These are phyloP conservation scores for Pseudocercospora fuligena DNA, from an alignment of 2,329 filamentous ascomycete genomes.

Conservation along the genomic window DNA sequence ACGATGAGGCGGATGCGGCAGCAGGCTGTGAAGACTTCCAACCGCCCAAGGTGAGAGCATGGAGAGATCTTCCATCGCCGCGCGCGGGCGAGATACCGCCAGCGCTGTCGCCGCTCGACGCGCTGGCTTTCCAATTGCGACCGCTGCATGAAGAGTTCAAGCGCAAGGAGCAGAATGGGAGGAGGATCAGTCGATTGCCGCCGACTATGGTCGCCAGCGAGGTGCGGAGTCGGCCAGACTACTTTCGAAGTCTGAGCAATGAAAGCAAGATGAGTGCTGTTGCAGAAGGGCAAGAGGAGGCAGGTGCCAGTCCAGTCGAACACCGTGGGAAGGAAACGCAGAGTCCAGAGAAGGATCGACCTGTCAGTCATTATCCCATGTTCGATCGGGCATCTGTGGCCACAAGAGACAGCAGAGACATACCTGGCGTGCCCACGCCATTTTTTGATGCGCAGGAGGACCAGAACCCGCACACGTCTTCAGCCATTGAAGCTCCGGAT, in stretches of 20 bases:
- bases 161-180: conserved; percentile 66
- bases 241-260: conserved; percentile 76
- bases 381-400: conserved; percentile 34
- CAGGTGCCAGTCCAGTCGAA: conserved; percentile 43
- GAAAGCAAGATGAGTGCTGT: conserved; percentile 43
- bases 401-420: conserved; percentile 20
- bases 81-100: conserved; percentile 71
- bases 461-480: conserved; percentile 15
- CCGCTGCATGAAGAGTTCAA: conserved; percentile 71
- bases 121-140: conserved; percentile 89
- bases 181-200: conserved; percentile 82
- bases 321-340: conserved; percentile 18
- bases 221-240: conserved; percentile 75
- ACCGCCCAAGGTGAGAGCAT: conserved; percentile 34
- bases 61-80: conserved; percentile 52
- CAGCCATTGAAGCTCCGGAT: conserved; percentile 29
- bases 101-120: conserved; percentile 90
- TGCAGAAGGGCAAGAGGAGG: conserved; percentile 41
- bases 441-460: conserved; percentile 34
- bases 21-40: conserved; percentile 29
- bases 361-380: conserved; percentile 42
- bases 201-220: conserved; percentile 83
- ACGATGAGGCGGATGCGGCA: conserved; percentile 8
- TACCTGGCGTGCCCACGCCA: conserved; percentile 29
- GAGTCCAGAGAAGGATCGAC: conserved; percentile 41